Evolutionary conservation across 495 filamentous ascomycete genomes (phyloP), one percentile per base, ranked within the genome.

Genomic region (Sabuloglossum arenarium): DNA sequence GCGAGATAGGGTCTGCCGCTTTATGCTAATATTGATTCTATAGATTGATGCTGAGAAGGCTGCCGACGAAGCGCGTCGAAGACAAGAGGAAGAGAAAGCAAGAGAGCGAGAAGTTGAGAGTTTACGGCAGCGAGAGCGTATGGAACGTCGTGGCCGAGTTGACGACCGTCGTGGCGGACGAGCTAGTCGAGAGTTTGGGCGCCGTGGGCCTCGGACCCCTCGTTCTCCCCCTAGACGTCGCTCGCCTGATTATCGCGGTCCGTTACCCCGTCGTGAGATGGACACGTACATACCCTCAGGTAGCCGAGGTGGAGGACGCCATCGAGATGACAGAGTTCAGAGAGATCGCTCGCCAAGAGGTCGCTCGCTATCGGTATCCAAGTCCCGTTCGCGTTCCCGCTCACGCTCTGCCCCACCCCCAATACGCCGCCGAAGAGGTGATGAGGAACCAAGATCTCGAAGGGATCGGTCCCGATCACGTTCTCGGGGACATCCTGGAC

Each of bases 21-120:
- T n/a, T 14, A 12, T 53, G 23, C 32, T 42, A 21, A 29, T 19
- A 4, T 1, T 31, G 45, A 19, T 19, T 4, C 9, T 3, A 58
- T 62, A 94, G 90, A 79, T 84, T 43, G 84, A 89, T 55, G 81
- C 84, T 10, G 86, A 93, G 59, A 88, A 82, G 65, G 84, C 81
- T 42, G 84, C 85, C 3, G 86, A 88, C 67, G 78, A 84, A 57
- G 76, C 75, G 16, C 80, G 82, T 39, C 75, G 75, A 57, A 79
- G 81, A 29, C 79, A 82, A 57, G 85, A 89, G 61, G 70, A 77
- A 60, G 83, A 86, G 47, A 68, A 66, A 47, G 65, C 66, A 21
- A 70, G 77, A 25, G 77, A 81, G 43, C 69, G 73, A 47, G 75
- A 84, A 45, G 54, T 89, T 31, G 79, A 85, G 39, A 74, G 73